Evolutionary conservation across 2,329 filamentous ascomycete genomes (phyloP), one percentile per base, ranked within the genome.

Genomic region (Botrytis cinerea): DNA sequence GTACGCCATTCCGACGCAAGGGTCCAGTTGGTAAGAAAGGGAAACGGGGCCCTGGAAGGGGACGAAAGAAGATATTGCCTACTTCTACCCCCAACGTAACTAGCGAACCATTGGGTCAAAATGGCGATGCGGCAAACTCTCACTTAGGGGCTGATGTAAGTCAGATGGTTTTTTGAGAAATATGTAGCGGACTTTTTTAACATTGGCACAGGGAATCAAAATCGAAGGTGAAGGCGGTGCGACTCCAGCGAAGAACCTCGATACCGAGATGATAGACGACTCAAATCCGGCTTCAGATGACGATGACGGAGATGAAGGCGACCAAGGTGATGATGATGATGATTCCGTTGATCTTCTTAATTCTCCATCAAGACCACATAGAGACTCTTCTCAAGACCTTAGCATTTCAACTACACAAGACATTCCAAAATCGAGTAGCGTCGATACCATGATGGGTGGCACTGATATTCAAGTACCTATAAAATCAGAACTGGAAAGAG

Each of bases 11-110:
- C 7, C 86, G 86, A 80, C 89, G 91, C 80, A 89, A 91, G 74
- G 84, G 80, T 75, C 86, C 85, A 28, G 84, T 85, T 20, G 83
- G 84, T 6, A 87, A 94, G 81, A 91, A 93, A 81, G 97, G 95
- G 85, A 86, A 88, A 66, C 95, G 93, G 82, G 92, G 93, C 0
- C 90, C 92, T 51, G 93, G 93, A 12, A 89, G 94, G 75, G 93
- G 93, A 25, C 87, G 90, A 75, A 95, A 92, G 86, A 93, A 91
- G 83, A 45, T 73, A 35, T 68, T 76, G n/a, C 77, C 80, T 51
- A 78, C 77, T 59, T 57, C 45, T 61, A 43, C 64, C 61, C 54
- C 57, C 51, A 67, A 69, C 20, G n/a, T 70, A 32, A 70, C 64
- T 22, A 80, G 78, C 73, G 78, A 68, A 10, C 77, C 80, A 14